Conservation (phyloP, 176 grass and related monocot genomes). For the Typha latifolia region DNA sequence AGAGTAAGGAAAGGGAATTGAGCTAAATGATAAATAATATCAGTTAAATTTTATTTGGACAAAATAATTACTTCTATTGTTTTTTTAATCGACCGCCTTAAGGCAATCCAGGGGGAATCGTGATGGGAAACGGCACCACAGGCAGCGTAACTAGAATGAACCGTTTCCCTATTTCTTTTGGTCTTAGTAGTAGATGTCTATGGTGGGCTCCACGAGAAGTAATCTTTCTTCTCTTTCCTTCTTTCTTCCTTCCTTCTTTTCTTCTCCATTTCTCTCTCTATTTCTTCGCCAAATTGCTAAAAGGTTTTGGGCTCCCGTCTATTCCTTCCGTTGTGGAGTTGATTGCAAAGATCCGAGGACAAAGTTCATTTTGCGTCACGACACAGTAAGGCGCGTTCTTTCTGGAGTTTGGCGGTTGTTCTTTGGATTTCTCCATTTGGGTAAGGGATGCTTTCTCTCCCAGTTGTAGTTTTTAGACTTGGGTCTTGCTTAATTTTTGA, state of each 20-base stretch:
- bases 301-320: neutral
- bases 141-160: too few relatives aligned
- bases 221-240: neutral
- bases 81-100: too few relatives aligned
- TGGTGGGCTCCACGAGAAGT: neutral
- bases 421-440: conserved; percentile 2
- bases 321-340: neutral
- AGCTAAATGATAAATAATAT: too few relatives aligned
- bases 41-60: too few relatives aligned
- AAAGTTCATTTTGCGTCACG: too few relatives aligned
- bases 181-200: too few relatives aligned
- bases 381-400: neutral
- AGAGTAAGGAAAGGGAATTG: too few relatives aligned
- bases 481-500: neutral
- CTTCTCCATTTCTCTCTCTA: neutral
- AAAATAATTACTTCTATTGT: too few relatives aligned
- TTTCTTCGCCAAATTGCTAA: neutral
- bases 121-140: too few relatives aligned
- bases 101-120: too few relatives aligned
- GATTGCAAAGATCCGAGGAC: neutral
- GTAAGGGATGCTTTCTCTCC: neutral
- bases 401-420: neutral
- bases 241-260: neutral
- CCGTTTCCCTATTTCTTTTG: too few relatives aligned
- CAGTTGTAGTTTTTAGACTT: neutral